Evolutionary conservation across 176 grass and related monocot species (phyloP), one percentile per base, ranked within the genome.

Genomic region (Puya raimondii): DNA sequence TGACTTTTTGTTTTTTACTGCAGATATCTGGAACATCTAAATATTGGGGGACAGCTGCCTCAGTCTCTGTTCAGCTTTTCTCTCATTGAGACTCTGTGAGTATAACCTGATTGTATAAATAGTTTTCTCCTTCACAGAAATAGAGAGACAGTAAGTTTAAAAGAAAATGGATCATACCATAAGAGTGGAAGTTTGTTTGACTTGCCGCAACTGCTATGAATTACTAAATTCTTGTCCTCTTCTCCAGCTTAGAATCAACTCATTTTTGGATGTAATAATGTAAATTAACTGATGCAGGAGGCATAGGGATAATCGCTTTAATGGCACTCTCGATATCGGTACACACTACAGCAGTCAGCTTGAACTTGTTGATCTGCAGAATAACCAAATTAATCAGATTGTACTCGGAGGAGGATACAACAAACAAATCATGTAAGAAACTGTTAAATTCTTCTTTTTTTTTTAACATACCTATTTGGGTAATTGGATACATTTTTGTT

Each of bases 61-160:
- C 65, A 78, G 48, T 5, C 67, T 42, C 70, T 96, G 51, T 96
- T 96, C 52, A 74, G 81, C 76, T 75, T 81, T 76, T 53, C 88
- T 23, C 56, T 72, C 53, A 23, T 96, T 23, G 83, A 96, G 72
- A 96, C 80, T 71, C 48, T 89, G 92, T 96, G 76, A 96, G 88
- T 79, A 53, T 54, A 23, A 23, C 23, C 23, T 23, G 23, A 23
- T 23, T 23, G 23, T 23, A 23, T 23, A 23, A 23, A 23, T 23
- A 23, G 23, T 23, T 23, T 23, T 23, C 23, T 23, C 23, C 23
- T 23, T 23, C 23, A 23, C 23, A 1, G 23, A 23, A 23, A 23
- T 23, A 23, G 23, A 23, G 23, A 23, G 23, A 23, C 23, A 23
- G 23, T 0, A 23, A 23, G 23, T 23, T 23, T 1, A 23, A 23